Conservation (phyloP, 1,284 basidiomycete genomes). For the Grifola frondosa region DNA sequence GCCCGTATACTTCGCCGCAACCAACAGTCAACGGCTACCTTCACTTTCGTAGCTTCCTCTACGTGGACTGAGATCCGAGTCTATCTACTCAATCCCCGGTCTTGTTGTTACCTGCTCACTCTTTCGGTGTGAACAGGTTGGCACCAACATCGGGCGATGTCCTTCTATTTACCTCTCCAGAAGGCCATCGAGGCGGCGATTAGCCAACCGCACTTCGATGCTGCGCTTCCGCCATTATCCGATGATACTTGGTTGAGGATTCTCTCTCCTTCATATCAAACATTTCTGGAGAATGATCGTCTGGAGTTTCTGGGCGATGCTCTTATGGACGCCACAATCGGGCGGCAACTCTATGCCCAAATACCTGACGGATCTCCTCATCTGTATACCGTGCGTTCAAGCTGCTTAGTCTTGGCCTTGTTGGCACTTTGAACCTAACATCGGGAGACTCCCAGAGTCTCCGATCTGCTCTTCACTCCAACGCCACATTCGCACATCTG, state of each 20-base stretch:
- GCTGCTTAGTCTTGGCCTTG: too few species aligned
- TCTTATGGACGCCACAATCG: slow-evolving; percentile 34
- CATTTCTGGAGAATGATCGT: slow-evolving; percentile 27
- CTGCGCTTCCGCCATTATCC: slow-evolving; percentile 29
- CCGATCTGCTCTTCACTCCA: slow-evolving; percentile 29
- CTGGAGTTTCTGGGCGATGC: slow-evolving; percentile 36
- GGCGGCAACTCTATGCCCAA: slow-evolving; percentile 27
- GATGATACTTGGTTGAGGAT: slow-evolving; percentile 30
- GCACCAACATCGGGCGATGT: too few species aligned
- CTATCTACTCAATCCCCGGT: too few species aligned
- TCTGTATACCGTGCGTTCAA: slow-evolving; percentile 32
- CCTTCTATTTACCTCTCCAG: slow-evolving; percentile 25
- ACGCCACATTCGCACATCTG: slow-evolving; percentile 31
- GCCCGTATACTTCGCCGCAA: too few species aligned
- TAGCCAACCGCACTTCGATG: slow-evolving; percentile 22
- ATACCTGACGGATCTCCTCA: slow-evolving; percentile 27
- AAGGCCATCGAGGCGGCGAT: slow-evolving; percentile 23
- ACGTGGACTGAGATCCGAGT: too few species aligned
- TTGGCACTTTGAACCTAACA: too few species aligned
- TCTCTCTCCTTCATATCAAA: slow-evolving; percentile 7
- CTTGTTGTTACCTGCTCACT: too few species aligned
- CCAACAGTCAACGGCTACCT: too few species aligned
- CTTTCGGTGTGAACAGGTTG: too few species aligned
- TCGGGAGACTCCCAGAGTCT: too few species aligned
- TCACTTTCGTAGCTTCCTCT: too few species aligned